phyloP scores from a whole-genome alignment of 1,284 basidiomycete species.

The Phellopilus nigrolimitatus region DNA sequence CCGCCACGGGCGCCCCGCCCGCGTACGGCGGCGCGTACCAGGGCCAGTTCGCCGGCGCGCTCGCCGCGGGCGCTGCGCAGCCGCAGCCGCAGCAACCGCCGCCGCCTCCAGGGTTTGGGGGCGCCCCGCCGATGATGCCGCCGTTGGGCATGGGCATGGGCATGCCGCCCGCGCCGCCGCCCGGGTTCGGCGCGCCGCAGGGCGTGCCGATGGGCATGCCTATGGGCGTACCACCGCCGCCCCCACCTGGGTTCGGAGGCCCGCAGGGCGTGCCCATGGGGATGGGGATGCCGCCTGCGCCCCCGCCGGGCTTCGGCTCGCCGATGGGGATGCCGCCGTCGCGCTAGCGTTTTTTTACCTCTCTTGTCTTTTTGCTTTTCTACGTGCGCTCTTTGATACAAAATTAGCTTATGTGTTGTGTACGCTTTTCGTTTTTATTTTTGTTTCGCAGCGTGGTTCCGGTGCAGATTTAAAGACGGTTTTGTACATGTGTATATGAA shows the following conservation, averaged over 20 bases:
- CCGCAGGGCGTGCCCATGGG: constrained; percentile 1
- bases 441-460: too few relatives aligned
- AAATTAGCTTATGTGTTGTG: too few relatives aligned
- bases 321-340: neutral
- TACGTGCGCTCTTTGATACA: too few relatives aligned
- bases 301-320: constrained; percentile 5
- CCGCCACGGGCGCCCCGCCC: constrained; percentile 22
- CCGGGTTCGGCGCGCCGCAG: constrained; percentile 42
- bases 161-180: constrained; percentile 49
- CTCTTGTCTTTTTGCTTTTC: too few relatives aligned
- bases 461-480: too few relatives aligned
- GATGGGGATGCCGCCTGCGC: constrained; percentile 8
- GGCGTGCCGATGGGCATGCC: constrained; percentile 20
- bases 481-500: too few relatives aligned
- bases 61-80: constrained; percentile 62
- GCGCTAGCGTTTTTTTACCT: too few relatives aligned
- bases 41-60: constrained; percentile 83
- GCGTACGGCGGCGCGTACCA: constrained; percentile 50
- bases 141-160: constrained; percentile 56
- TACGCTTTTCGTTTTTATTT: too few relatives aligned
- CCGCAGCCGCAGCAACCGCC: too few relatives aligned
- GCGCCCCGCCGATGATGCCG: too few relatives aligned
- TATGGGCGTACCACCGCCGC: constrained; percentile 21
- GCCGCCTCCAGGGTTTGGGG: too few relatives aligned
- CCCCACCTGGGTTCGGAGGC: constrained; percentile 10